Conservation (phyloP, 2,329 filamentous ascomycete genomes). For the Alternaria triticina region DNA sequence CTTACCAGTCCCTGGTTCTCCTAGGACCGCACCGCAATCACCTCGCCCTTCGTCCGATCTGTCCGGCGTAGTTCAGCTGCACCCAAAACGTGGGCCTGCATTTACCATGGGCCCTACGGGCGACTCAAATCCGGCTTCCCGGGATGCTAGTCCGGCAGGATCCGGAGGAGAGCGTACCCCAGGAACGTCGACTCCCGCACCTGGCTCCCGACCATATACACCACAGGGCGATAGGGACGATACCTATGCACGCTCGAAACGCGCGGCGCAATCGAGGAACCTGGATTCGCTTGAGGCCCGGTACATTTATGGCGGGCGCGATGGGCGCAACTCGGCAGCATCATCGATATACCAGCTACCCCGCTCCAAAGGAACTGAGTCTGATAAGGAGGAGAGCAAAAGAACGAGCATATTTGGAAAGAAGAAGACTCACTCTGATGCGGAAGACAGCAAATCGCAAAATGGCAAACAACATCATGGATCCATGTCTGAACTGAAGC, state of each 20-base stretch:
- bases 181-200: constrained; percentile 63
- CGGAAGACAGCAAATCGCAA: constrained; percentile 41
- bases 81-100: constrained; percentile 57
- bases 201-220: constrained; percentile 73
- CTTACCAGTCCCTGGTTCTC: constrained; percentile 35
- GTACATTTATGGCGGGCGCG: constrained; percentile 82
- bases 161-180: constrained; percentile 57
- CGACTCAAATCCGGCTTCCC: constrained; percentile 61
- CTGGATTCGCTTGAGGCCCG: constrained; percentile 75
- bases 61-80: constrained; percentile 51
- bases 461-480: constrained; percentile 60
- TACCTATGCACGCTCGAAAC: constrained; percentile 83
- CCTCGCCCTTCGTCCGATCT: constrained; percentile 54
- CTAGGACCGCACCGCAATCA: constrained; percentile 41
- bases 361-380: constrained; percentile 52
- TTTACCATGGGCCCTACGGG: constrained; percentile 65
- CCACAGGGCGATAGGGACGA: constrained; percentile 82
- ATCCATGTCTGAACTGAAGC: constrained; percentile 93
- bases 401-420: constrained; percentile 60
- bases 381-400: constrained; percentile 54
- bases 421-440: constrained; percentile 54
- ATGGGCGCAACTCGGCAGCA: constrained; percentile 60
- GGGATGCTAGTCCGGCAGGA: constrained; percentile 69
- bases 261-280: constrained; percentile 71
- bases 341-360: constrained; percentile 49